phyloP scores from a whole-genome alignment of 768 basidiomycete species.

The Mycena latifolia region DNA sequence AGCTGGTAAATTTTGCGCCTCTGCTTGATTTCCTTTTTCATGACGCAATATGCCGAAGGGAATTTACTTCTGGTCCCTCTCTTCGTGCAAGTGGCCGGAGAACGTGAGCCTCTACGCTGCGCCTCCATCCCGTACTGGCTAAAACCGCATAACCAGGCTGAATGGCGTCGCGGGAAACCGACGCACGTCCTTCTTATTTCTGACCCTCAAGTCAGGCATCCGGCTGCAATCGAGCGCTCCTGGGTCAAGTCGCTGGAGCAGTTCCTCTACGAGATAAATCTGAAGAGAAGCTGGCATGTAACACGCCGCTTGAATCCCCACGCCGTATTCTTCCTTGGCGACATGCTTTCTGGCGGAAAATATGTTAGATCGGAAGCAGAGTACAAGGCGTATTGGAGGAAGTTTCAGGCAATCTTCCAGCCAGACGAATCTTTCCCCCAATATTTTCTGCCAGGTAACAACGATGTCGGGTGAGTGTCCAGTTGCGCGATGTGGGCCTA shows the following conservation, averaged over 20 bases:
- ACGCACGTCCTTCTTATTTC: slow-evolving; percentile 77
- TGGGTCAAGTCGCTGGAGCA: slow-evolving; percentile 58
- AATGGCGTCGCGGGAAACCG: slow-evolving; percentile 41
- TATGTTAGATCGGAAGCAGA: slow-evolving; percentile 59
- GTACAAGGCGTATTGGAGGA: slow-evolving; percentile 68
- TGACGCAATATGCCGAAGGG: slow-evolving; percentile 42
- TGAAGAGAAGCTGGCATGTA: slow-evolving; percentile 80
- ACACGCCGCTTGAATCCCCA: slow-evolving; percentile 69
- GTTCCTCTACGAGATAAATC: slow-evolving; percentile 65
- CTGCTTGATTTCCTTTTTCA: neutral
- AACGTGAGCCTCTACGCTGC: slow-evolving; percentile 35
- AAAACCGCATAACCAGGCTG: slow-evolving; percentile 27
- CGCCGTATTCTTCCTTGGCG: slow-evolving; percentile 81
- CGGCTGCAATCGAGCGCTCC: slow-evolving; percentile 51
- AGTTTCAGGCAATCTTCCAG: slow-evolving; percentile 75
- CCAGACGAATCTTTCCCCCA: slow-evolving; percentile 52
- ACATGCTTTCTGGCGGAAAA: slow-evolving; percentile 78
- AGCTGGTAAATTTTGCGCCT: slow-evolving; percentile 47
- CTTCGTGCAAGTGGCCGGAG: slow-evolving; percentile 72
- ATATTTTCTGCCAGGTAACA: slow-evolving; percentile 84
- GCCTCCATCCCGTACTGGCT: slow-evolving; percentile 6
- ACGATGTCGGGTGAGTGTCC: slow-evolving; percentile 73
- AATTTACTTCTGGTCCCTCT: slow-evolving; percentile 68
- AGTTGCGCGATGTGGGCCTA: neutral
- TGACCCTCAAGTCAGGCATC: slow-evolving; percentile 73